Base-by-base conservation (phyloP, 2,329 filamentous ascomycete species). In the Apiospora arundinis region DNA sequence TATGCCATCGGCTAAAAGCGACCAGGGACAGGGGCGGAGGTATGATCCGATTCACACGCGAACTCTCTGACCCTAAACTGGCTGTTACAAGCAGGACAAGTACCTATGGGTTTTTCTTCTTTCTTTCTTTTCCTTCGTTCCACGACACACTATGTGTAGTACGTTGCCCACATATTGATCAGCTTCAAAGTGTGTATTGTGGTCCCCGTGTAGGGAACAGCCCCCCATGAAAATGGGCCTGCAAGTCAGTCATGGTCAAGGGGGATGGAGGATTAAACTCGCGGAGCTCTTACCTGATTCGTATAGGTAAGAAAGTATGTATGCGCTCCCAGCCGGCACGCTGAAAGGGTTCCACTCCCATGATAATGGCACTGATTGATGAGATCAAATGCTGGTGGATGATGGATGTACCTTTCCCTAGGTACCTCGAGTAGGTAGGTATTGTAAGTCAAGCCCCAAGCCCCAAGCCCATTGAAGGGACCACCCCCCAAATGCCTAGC, bases 271-370 rank as follows among this genome's bases (percentile, higher is more conserved):
- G 48, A 46, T 65, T 65, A 68, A 49, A 68, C 46, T 49, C 32
- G 56, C 70, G 71, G 72, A 69, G 46, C 45, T 72, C 45, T 74
- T 72, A 28, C 72, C 72, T 72, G 60, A 74, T 74, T 72, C 70
- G 72, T 71, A 69, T 56, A 69, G 63, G 67, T 40, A 63, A 32
- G n/a, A 28, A 56, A 60, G 70, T 68, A 68, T 67, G 72, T 68
- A 63, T 63, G 56, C 56, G 56, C 56, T 63, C 56, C 56, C 56
- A 63, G 56, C 56, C 56, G 32, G 56, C 56, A 40, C 16, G 52
- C 52, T 60, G 52, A 32, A 32, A 56, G 49, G 25, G 49, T 32
- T 18, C 49, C 49, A 56, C 49, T 56, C 49, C 32, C 32, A 32
- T 32, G 32, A 32, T 32, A 32, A 32, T 32, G 32, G 32, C 32